Percentiles rank a stretch among this genome's conserved stretches.
Conservation (phyloP, 108 stramenopile species). For the Nitzschia palea region DNA sequence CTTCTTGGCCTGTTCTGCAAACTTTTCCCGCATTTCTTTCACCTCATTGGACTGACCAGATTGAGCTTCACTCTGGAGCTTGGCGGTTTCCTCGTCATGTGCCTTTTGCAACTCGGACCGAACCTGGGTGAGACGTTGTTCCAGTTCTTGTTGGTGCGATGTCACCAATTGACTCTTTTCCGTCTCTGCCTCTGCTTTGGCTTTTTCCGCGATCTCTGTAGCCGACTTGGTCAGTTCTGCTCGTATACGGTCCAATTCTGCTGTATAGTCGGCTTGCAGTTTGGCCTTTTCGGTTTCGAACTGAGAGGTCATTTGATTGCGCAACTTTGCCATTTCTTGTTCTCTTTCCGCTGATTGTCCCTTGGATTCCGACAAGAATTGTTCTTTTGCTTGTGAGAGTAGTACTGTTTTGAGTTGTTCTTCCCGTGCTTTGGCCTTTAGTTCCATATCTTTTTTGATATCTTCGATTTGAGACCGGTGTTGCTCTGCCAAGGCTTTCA, state of each 20-base stretch:
- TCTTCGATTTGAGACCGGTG: conserved; percentile 23
- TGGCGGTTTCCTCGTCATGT: conserved; percentile 39
- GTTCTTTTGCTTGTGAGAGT: conserved; percentile 1
- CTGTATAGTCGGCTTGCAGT: conserved; percentile 14
- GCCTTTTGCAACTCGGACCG: conserved; percentile 21
- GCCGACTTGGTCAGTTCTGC: conserved; percentile 1
- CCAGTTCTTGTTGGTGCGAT: conserved; percentile 26
- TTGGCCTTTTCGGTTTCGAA: conserved; percentile 27
- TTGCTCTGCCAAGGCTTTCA: conserved; percentile 25
- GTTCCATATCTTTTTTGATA: conserved; percentile 19
- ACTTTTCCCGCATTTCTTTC: conserved; percentile 23
- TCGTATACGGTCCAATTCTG: conserved; percentile 11
- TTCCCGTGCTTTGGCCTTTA: conserved; percentile 5
- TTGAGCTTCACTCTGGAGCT: conserved; percentile 17
- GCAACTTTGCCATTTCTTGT: conserved; percentile 29
- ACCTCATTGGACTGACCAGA: conserved; percentile 21
- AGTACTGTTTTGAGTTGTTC: neutral
- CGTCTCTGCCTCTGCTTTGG: neutral
- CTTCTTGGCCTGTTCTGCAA: conserved; percentile 29
- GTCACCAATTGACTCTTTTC: conserved; percentile 14
- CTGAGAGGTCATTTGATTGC: conserved; percentile 25
- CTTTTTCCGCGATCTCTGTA: neutral
- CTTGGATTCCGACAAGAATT: neutral
- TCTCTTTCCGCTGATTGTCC: conserved; percentile 3
- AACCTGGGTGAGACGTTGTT: conserved; percentile 1